Evolutionary conservation across 2,329 filamentous ascomycete genomes (phyloP).

Genomic region (Zymoseptoria ardabiliae): DNA sequence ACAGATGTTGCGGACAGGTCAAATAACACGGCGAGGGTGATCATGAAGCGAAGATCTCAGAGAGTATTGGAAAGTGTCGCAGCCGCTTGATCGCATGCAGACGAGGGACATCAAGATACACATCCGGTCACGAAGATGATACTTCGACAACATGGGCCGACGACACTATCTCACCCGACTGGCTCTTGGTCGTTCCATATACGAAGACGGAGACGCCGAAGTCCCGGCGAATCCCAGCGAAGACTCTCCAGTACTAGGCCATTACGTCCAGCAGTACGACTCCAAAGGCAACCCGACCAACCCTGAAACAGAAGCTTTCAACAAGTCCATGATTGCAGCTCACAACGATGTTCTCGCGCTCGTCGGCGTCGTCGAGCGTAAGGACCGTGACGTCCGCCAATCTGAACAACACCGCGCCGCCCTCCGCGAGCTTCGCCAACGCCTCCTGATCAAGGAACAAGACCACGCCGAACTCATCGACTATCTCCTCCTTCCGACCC

Average conservation of each 20-base stretch:
- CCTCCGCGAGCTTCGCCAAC: slow-evolving; percentile 10
- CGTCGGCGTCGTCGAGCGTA: slow-evolving; percentile 41
- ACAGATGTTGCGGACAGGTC: not conserved
- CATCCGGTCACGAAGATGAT: too few relatives aligned
- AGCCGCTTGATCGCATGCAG: not conserved
- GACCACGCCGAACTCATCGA: slow-evolving; percentile 20
- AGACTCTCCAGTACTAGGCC: slow-evolving; percentile 33
- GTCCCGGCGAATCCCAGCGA: slow-evolving; percentile 30
- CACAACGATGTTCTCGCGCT: slow-evolving; percentile 43
- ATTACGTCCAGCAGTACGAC: slow-evolving; percentile 37
- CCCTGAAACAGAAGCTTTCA: slow-evolving; percentile 33
- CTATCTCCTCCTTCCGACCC: slow-evolving; percentile 4
- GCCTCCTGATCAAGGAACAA: slow-evolving; percentile 17
- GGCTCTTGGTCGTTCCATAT: slow-evolving; percentile 35
- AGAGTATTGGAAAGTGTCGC: not conserved
- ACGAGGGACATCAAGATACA: not conserved
- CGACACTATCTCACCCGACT: slow-evolving; percentile 26
- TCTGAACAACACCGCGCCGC: slow-evolving; percentile 5
- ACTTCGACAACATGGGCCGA: slow-evolving; percentile 23
- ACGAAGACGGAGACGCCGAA: slow-evolving; percentile 35
- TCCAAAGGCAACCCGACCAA: slow-evolving; percentile 39
- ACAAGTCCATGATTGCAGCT: slow-evolving; percentile 36
- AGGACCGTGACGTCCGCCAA: slow-evolving; percentile 12
- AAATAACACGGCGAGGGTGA: not conserved
- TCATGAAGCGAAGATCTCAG: not conserved